Percentiles rank a stretch among this genome's conserved stretches.
These are phyloP conservation scores for Hysterium pulicare DNA, from an alignment of 2,329 filamentous ascomycete species.

Conservation along the genomic window DNA sequence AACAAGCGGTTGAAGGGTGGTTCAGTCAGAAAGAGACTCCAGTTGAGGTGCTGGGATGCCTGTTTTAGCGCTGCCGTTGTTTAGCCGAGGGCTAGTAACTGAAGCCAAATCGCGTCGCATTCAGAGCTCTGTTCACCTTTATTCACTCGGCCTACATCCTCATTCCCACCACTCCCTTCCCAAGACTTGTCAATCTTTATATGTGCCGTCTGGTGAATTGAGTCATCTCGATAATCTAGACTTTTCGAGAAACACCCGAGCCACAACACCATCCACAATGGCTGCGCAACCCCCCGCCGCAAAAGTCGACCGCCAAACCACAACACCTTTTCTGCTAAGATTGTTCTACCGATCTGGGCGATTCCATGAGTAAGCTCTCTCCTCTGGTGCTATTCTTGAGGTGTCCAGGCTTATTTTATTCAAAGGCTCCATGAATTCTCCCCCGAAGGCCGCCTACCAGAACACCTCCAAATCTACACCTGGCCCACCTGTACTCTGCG, in stretches of 20 bases:
- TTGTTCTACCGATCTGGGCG: constrained; percentile 75
- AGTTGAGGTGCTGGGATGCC: background rate
- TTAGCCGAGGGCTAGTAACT: too few relatives aligned
- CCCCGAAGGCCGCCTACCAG: constrained; percentile 54
- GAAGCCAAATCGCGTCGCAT: too few relatives aligned
- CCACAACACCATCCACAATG: constrained; percentile 29
- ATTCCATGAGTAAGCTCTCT: constrained; percentile 69
- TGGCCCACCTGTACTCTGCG: constrained; percentile 77
- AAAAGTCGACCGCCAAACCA: constrained; percentile 64
- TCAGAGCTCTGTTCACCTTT: too few relatives aligned
- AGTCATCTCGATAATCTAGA: too few relatives aligned
- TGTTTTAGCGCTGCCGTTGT: background rate
- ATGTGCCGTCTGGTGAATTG: too few relatives aligned
- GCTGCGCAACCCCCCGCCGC: constrained; percentile 22
- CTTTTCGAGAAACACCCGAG: too few relatives aligned
- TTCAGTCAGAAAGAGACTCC: background rate
- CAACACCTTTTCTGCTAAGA: constrained; percentile 78
- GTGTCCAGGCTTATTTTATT: too few relatives aligned
- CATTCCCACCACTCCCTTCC: background rate
- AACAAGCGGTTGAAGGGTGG: constrained; percentile 2
- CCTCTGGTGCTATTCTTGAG: too few relatives aligned
- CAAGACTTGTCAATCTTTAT: background rate
- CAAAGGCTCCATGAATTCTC: constrained; percentile 68
- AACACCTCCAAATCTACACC: constrained; percentile 77
- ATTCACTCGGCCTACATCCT: too few relatives aligned